phyloP scores from a whole-genome alignment of 2,329 filamentous ascomycete genomes.

The Juglanconis juglandina region DNA sequence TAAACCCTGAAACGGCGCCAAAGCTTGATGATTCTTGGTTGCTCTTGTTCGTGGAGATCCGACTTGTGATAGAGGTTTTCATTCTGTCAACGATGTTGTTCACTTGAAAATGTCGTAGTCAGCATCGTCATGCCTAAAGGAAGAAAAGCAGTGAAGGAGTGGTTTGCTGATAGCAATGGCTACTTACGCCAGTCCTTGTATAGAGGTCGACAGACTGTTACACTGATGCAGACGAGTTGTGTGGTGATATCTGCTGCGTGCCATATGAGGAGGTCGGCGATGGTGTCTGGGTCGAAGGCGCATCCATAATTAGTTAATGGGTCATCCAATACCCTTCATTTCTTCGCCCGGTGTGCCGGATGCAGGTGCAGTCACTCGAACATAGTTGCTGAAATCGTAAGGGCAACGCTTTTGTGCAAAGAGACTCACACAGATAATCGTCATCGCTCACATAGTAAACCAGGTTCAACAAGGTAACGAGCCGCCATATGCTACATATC shows the following conservation, averaged over 20 bases:
- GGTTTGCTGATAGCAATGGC: neutral
- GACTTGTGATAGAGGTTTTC: neutral
- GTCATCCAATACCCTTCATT: no score
- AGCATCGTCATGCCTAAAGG: neutral
- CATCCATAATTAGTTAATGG: no score
- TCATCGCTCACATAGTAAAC: neutral
- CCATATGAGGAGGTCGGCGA: constrained; percentile 15
- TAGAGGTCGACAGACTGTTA: constrained; percentile 15
- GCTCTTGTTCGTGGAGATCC: neutral
- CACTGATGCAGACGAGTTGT: constrained; percentile 11
- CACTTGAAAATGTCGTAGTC: neutral
- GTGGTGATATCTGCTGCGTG: constrained; percentile 14
- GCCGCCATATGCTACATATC: constrained; percentile 8
- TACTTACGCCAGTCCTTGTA: constrained; percentile 14
- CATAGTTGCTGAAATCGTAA: no score
- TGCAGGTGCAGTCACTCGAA: neutral
- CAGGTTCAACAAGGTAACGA: neutral
- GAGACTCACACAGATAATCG: constrained; percentile 7
- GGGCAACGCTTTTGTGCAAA: fast-evolving
- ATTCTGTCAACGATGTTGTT: constrained; percentile 8
- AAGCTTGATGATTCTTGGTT: neutral
- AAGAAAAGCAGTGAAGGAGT: neutral
- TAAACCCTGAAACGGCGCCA: neutral
- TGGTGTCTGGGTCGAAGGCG: neutral
- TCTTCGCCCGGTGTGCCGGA: no score